phyloP scores from a whole-genome alignment of 805 yeast genomes.

The Candida jianshihensis region DNA sequence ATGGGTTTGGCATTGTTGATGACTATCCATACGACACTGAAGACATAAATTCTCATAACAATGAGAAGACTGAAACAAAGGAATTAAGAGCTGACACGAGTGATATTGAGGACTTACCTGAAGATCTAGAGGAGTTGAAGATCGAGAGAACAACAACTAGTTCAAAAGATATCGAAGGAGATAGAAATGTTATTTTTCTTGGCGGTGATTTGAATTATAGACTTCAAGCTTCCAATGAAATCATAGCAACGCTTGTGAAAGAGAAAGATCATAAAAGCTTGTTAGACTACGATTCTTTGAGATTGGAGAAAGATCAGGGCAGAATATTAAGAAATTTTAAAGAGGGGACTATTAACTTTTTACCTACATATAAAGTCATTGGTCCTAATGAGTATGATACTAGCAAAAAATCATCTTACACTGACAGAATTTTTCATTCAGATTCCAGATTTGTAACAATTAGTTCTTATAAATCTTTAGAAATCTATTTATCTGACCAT shows the following conservation, averaged over 20 bases:
- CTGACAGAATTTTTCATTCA: conserved; percentile 46
- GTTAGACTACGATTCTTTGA: conserved; percentile 37
- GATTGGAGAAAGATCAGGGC: conserved; percentile 25
- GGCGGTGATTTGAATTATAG: conserved; percentile 55
- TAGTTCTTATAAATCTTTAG: conserved; percentile 19
- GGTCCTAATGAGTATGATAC: conserved; percentile 23
- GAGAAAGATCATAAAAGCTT: conserved; percentile 28
- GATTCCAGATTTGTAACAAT: conserved; percentile 23
- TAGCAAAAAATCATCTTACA: conserved; percentile 47
- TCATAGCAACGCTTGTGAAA: conserved; percentile 23
- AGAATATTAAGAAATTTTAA: conserved; percentile 36
- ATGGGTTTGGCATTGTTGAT: conserved; percentile 3
- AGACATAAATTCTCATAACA: not conserved
- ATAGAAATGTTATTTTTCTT: conserved; percentile 26
- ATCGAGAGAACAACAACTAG: not conserved
- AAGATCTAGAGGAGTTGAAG: not conserved
- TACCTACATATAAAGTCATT: conserved; percentile 47
- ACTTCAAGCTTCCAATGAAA: conserved; percentile 24
- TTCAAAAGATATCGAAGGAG: conserved; percentile 7
- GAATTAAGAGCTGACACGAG: not conserved
- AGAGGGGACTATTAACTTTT: conserved; percentile 41
- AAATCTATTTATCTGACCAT: conserved; percentile 41
- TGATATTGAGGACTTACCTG: not conserved
- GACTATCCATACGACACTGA: not conserved
- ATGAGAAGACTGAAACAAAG: not conserved